Percentiles rank a stretch among this genome's conserved stretches.
Conservation (phyloP, 148 eudicot species). For the Amaranthus hypochondriacus region DNA sequence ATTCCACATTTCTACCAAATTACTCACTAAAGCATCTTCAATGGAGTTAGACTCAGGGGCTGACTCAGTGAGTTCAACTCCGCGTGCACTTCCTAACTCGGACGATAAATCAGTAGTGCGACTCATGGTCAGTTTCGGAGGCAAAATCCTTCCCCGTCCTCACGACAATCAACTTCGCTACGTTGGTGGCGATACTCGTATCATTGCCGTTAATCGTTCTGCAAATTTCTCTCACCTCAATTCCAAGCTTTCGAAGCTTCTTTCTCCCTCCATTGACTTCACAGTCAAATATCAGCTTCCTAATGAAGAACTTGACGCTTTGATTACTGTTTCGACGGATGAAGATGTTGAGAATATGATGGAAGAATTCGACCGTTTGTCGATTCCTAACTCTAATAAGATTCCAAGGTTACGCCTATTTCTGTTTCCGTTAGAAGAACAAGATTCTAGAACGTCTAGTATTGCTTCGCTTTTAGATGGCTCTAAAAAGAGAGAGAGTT, state of each 20-base stretch:
- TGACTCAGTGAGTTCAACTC: constrained; percentile 55
- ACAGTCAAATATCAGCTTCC: constrained; percentile 86
- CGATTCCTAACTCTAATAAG: neutral
- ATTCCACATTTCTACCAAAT: neutral
- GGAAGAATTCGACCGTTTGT: constrained; percentile 72
- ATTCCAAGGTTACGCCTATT: constrained; percentile 62
- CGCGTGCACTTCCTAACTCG: constrained; percentile 31
- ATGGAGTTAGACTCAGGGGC: constrained; percentile 45
- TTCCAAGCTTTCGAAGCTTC: constrained; percentile 48
- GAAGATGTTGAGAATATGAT: constrained; percentile 95
- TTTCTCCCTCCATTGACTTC: constrained; percentile 29
- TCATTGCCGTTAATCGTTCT: constrained; percentile 58
- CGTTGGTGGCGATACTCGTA: constrained; percentile 93
- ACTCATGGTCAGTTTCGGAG: constrained; percentile 91
- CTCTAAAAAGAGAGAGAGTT: constrained; percentile 70
- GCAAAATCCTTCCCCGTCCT: constrained; percentile 86
- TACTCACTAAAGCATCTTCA: constrained; percentile 4
- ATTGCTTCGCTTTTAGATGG: constrained; percentile 75
- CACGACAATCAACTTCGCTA: constrained; percentile 95
- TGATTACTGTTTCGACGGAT: constrained; percentile 71
- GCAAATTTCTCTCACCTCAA: constrained; percentile 44
- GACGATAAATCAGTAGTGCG: constrained; percentile 38
- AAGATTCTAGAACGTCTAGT: constrained; percentile 43
- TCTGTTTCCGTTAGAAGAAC: constrained; percentile 37
- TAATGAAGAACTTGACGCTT: constrained; percentile 81